A percentile compares a stretch with the other conserved stretches of the same genome.
These are phyloP conservation scores for Globisporangium emineosum DNA, from an alignment of 352 stramenopile species.

Conservation along the genomic window DNA sequence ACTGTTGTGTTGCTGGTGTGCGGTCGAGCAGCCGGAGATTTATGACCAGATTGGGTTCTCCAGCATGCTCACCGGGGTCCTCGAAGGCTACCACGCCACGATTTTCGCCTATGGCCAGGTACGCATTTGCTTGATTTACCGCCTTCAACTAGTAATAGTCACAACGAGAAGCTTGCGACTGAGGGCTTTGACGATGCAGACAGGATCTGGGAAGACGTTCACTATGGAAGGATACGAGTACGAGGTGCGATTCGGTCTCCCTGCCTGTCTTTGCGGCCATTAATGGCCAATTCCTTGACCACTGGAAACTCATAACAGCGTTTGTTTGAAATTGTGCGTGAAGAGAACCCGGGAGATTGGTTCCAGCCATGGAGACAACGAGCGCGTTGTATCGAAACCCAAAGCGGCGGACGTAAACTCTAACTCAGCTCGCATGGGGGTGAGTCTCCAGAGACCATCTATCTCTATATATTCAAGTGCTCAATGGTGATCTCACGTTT, in stretches of 20 bases:
- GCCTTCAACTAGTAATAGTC: no score
- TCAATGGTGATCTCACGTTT: no score
- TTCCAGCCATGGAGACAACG: conserved; percentile 4
- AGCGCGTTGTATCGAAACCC: conserved; percentile 18
- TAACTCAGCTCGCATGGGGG: conserved; percentile 24
- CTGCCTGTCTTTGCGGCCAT: background rate
- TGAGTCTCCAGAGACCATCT: conserved; percentile 3
- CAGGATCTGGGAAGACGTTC: conserved; percentile 57
- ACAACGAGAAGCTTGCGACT: background rate
- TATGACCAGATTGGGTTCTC: conserved; percentile 38
- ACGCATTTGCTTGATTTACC: background rate
- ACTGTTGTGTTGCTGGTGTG: background rate
- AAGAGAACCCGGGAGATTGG: conserved; percentile 9
- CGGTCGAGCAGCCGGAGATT: conserved; percentile 23
- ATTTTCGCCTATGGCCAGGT: conserved; percentile 61
- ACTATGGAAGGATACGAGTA: conserved; percentile 65
- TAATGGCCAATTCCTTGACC: no score
- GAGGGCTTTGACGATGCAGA: conserved; percentile 20
- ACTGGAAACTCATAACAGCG: no score
- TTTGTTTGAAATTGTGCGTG: background rate
- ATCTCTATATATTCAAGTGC: no score
- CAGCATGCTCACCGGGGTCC: conserved; percentile 28
- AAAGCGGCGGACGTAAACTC: conserved; percentile 15
- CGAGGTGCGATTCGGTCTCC: conserved; percentile 24
- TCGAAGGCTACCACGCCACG: conserved; percentile 45